Percentiles rank a stretch among this genome's conserved stretches.
phyloP scores from a whole-genome alignment of 2,329 filamentous ascomycete species.

The Colletotrichum navitas region DNA sequence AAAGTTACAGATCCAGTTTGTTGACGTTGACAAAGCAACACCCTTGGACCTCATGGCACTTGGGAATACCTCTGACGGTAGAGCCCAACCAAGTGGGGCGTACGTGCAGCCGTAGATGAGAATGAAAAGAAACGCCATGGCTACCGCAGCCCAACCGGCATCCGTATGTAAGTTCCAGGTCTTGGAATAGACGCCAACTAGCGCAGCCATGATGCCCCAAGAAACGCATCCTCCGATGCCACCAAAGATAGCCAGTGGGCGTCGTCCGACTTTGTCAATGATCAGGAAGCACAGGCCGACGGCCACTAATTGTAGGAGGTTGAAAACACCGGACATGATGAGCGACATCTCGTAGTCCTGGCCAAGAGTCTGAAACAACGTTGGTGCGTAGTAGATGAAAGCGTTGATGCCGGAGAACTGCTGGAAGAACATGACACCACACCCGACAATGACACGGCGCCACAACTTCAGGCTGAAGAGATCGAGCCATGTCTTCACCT shows the following conservation, averaged over 20 bases:
- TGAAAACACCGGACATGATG: conserved; percentile 52
- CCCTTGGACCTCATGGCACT: conserved; percentile 36
- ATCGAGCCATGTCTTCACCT: conserved; percentile 60
- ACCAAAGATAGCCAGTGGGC: conserved; percentile 49
- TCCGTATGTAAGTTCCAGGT: not conserved
- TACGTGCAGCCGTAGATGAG: conserved; percentile 7
- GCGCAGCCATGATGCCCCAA: conserved; percentile 34
- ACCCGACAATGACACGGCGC: conserved; percentile 55
- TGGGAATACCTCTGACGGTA: conserved; percentile 12
- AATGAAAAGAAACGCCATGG: conserved; percentile 17
- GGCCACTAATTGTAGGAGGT: conserved; percentile 52
- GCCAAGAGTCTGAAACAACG: conserved; percentile 47
- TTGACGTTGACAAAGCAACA: conserved; percentile 51
- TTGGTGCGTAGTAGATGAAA: conserved; percentile 48
- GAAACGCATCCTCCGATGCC: conserved; percentile 45
- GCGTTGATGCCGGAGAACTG: conserved; percentile 44
- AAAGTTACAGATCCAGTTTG: conserved; percentile 68
- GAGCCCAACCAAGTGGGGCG: conserved; percentile 7
- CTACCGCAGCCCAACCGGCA: conserved; percentile 19
- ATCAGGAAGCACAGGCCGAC: conserved; percentile 47
- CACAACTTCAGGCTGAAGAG: conserved; percentile 60
- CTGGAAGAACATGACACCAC: conserved; percentile 48
- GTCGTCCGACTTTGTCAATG: conserved; percentile 60
- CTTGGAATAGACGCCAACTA: conserved; percentile 29
- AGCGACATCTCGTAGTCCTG: conserved; percentile 48